Conservation (phyloP, 2,329 filamentous ascomycete species). For the Talaromyces sp. region DNA sequence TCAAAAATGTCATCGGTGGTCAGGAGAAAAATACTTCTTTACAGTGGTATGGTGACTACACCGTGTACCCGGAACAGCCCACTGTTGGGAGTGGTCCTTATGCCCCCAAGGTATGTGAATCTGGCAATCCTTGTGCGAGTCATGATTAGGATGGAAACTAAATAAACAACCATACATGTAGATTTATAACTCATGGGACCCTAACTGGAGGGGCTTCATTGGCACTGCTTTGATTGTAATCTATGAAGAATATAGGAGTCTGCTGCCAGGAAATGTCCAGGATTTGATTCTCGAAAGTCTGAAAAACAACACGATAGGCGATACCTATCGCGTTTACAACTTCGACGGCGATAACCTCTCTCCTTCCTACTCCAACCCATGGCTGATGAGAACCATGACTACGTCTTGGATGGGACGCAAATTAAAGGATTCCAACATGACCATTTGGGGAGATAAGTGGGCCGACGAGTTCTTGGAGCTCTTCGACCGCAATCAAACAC, state of each 20-base stretch:
- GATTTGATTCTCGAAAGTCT: slow-evolving; percentile 49
- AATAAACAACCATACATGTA: slow-evolving; percentile 28
- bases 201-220: slow-evolving; percentile 60
- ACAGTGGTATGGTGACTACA: slow-evolving; percentile 47
- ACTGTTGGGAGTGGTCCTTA: slow-evolving; percentile 48
- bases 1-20: slow-evolving; percentile 47
- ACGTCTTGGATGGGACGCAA: slow-evolving; percentile 54
- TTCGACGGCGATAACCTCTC: slow-evolving; percentile 58
- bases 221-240: slow-evolving; percentile 54
- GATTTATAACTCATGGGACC: slow-evolving; percentile 53
- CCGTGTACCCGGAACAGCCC: slow-evolving; percentile 44
- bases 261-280: slow-evolving; percentile 37
- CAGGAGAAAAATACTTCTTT: slow-evolving; percentile 48
- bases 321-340: slow-evolving; percentile 57
- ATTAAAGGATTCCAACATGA: slow-evolving; percentile 54
- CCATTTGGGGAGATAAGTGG: slow-evolving; percentile 49
- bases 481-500: slow-evolving; percentile 50
- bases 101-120: slow-evolving; percentile 22
- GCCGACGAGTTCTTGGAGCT: slow-evolving; percentile 52
- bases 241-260: slow-evolving; percentile 52
- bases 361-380: slow-evolving; percentile 56
- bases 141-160: neutral
- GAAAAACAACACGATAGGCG: slow-evolving; percentile 51
- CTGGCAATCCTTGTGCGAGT: neutral
- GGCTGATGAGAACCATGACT: slow-evolving; percentile 58